Evolutionary conservation across 192 early-diverging fungal species (phyloP), one percentile per base, ranked within the genome.

Genomic region (Coemansia javaensis): DNA sequence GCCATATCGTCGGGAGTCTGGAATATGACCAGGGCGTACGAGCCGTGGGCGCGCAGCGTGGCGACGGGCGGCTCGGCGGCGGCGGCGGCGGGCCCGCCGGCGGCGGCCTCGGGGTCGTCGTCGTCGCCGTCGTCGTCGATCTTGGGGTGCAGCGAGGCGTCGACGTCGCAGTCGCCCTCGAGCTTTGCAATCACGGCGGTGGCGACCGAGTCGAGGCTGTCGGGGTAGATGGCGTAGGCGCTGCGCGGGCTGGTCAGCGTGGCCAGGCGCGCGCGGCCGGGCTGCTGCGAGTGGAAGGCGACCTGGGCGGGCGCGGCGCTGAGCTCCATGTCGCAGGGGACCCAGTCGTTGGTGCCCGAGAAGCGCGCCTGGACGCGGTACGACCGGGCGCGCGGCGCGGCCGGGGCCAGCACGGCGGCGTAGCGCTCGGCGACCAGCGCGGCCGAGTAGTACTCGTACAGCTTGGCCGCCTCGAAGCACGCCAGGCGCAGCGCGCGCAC

Each of bases 371-470:
- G 63, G 10, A 71, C 67, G 23, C 33, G 51, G 45, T 65, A 77
- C 27, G 52, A 43, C 13, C 10, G 44, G 7, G 67, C 38, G 21
- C 66, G 66, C 50, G 47, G 38, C 12, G 42, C 48, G 2, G 50
- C n/a, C n/a, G n/a, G n/a, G n/a, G n/a, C 7, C 9, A 77, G 47
- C 14, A 48, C 48, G 13, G 25, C 32, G 2, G 50, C 20, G 17
- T 77, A 66, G 51, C 66, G 74, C 53, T 69, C 66, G 41, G 56
- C 54, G 33, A 69, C 31, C 16, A 77, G 32, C 1, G 77, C 79
- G 8, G 75, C 60, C 8, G 88, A 85, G 37, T 86, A 90, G 41
- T 82, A 79, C 61, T 90, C 88, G 44, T 88, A 83, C 12, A 90
- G 64, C 59, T 82, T 81, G 12, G 81, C 71, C 14, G 79, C 79